Evolutionary conservation across 345 rosid species (phyloP).

Genomic region (Theobroma cacao): DNA sequence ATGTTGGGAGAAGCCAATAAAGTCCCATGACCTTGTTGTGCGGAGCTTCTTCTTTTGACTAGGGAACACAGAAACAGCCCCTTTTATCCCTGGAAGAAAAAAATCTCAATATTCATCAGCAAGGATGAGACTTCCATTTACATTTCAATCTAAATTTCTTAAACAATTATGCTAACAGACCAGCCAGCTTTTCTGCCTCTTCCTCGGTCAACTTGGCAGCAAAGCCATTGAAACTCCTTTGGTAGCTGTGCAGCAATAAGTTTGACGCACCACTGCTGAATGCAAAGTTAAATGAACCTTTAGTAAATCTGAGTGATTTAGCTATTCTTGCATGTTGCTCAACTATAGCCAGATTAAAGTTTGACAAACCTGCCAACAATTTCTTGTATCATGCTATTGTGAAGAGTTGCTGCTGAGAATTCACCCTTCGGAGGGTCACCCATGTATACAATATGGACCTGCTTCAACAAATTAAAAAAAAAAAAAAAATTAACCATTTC

Average conservation of each 20-base stretch:
- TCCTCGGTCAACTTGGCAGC: slow-evolving; percentile 40
- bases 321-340: neutral
- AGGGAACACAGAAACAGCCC: slow-evolving; percentile 54
- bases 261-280: slow-evolving; percentile 34
- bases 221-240: slow-evolving; percentile 53
- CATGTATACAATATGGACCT: slow-evolving; percentile 47
- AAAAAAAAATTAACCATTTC: neutral
- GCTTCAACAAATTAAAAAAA: slow-evolving; percentile 6
- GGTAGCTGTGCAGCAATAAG: slow-evolving; percentile 39
- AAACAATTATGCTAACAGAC: slow-evolving; percentile 6
- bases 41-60: slow-evolving; percentile 41
- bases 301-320: neutral
- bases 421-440: slow-evolving; percentile 42
- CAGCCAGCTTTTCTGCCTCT: slow-evolving; percentile 29
- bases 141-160: neutral
- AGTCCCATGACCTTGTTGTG: slow-evolving; percentile 57
- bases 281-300: neutral
- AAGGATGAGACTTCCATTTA: neutral
- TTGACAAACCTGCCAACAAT: slow-evolving; percentile 32
- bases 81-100: slow-evolving; percentile 35
- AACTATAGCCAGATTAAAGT: neutral
- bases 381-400: slow-evolving; percentile 36
- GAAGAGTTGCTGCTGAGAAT: slow-evolving; percentile 40
- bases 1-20: slow-evolving; percentile 40
- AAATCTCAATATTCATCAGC: neutral